Conservation (phyloP, 495 filamentous ascomycete species). For the Hypomontagnella monticulosa region DNA sequence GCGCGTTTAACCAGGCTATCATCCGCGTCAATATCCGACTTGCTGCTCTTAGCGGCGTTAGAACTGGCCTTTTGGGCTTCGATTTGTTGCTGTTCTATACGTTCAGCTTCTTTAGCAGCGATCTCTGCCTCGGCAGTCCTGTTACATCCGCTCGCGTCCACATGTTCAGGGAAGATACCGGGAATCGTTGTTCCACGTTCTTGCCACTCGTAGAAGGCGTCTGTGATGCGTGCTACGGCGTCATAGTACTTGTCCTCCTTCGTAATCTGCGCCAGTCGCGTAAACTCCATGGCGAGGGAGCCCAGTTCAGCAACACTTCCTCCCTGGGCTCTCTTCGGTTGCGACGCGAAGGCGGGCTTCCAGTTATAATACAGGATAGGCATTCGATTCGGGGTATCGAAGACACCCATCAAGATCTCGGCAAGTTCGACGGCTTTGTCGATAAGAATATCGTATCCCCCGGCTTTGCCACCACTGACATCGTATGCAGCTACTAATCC, state of each 20-base stretch:
- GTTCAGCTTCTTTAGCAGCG: conserved; percentile 26
- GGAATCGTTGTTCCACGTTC: conserved; percentile 72
- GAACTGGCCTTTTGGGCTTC: conserved; percentile 8
- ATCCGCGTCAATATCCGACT: not conserved
- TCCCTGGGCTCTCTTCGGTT: conserved; percentile 71
- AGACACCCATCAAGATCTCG: conserved; percentile 88
- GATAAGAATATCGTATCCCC: conserved; percentile 69
- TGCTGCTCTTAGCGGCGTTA: conserved; percentile 3
- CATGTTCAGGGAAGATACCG: conserved; percentile 82
- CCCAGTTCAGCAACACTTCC: conserved; percentile 86
- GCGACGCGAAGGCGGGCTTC: conserved; percentile 72
- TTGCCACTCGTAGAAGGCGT: conserved; percentile 85
- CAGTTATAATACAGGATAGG: conserved; percentile 87
- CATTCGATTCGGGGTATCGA: conserved; percentile 98
- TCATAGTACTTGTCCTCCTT: conserved; percentile 91
- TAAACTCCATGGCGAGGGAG: conserved; percentile 93
- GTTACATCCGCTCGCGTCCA: conserved; percentile 77
- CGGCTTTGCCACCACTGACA: conserved; percentile 67
- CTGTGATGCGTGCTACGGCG: conserved; percentile 89
- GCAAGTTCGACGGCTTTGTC: conserved; percentile 89
- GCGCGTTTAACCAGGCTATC: conserved; percentile 1
- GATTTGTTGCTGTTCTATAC: conserved; percentile 7
- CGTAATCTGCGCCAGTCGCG: conserved; percentile 90
- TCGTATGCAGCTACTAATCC: conserved; percentile 87
- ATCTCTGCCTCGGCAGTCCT: conserved; percentile 46